Conservation (phyloP, 495 filamentous ascomycete genomes). For the Peziza echinospora region DNA sequence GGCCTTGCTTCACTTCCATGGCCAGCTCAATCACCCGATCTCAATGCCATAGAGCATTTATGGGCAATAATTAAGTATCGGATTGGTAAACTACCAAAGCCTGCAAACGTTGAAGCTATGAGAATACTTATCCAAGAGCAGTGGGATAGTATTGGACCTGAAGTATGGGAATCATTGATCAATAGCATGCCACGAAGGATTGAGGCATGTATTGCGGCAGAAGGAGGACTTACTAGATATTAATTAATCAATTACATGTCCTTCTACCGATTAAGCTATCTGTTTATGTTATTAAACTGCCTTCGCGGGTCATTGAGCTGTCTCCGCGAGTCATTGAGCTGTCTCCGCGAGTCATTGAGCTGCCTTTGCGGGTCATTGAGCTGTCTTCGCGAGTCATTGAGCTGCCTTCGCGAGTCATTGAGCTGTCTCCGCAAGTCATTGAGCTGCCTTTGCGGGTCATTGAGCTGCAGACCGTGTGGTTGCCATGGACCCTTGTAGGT, state of each 20-base stretch:
- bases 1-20: background rate
- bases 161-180: background rate
- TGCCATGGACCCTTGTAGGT: too few relatives aligned
- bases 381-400: too few relatives aligned
- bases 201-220: background rate
- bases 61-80: constrained; percentile 1
- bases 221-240: constrained; percentile 2
- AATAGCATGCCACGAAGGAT: constrained; percentile 1
- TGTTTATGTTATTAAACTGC: too few relatives aligned
- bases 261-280: too few relatives aligned
- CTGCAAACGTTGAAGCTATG: background rate
- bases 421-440: too few relatives aligned
- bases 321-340: too few relatives aligned
- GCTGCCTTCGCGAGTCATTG: too few relatives aligned
- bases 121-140: constrained; percentile 4
- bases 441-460: too few relatives aligned
- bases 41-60: constrained; percentile 4
- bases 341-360: too few relatives aligned
- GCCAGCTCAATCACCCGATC: constrained; percentile 5
- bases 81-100: background rate
- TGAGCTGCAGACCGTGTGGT: too few relatives aligned
- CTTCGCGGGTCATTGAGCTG: too few relatives aligned
- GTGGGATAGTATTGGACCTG: constrained; percentile 3
- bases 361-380: too few relatives aligned
- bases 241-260: background rate